phyloP scores from a whole-genome alignment of 345 rosid genomes.

The Adansonia digitata region DNA sequence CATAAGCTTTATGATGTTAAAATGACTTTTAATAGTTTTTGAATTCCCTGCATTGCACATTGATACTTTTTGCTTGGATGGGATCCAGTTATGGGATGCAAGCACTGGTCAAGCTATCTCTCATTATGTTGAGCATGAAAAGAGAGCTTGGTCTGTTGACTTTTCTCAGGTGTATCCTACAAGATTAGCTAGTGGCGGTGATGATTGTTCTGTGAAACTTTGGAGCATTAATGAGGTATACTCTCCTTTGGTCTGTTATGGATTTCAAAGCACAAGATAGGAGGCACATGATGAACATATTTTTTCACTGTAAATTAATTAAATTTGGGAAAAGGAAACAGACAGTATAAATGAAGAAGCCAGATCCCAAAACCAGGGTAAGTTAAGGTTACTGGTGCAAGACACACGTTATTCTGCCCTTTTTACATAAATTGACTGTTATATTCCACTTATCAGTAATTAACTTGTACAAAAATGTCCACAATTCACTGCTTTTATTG shows the following conservation, averaged over 20 bases:
- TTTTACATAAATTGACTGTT: not conserved
- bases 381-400: not conserved
- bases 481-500: not conserved
- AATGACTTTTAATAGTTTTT: not conserved
- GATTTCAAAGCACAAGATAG: not conserved
- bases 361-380: not conserved
- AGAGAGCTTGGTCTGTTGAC: slow-evolving; percentile 99
- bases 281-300: not conserved
- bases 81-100: slow-evolving; percentile 85
- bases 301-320: not conserved
- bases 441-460: not conserved
- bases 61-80: slow-evolving; percentile 29
- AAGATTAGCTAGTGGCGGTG: slow-evolving; percentile 94
- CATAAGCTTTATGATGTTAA: not conserved
- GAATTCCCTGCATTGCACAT: not conserved
- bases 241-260: slow-evolving; percentile 12
- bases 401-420: not conserved
- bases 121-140: slow-evolving; percentile 74
- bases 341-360: not conserved
- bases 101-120: slow-evolving; percentile 75
- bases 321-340: not conserved
- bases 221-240: slow-evolving; percentile 90
- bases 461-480: not conserved
- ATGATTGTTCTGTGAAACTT: slow-evolving; percentile 90
- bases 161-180: slow-evolving; percentile 80